Conservation (phyloP, 371 early-diverging fungal genomes). For the Rhizomucor pusillus region DNA sequence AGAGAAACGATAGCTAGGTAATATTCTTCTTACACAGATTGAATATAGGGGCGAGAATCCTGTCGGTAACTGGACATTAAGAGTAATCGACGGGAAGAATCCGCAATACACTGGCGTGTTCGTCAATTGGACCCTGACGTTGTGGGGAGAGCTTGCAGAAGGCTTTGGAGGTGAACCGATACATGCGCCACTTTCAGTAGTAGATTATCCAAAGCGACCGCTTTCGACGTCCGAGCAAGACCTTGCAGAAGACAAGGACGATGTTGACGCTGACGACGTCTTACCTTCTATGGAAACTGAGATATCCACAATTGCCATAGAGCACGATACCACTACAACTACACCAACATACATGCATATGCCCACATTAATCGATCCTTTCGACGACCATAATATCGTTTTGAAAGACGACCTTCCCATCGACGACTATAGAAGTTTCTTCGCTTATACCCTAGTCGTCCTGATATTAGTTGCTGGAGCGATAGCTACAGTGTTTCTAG, state of each 20-base stretch:
- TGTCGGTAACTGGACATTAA: conserved; percentile 63
- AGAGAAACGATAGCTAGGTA: not conserved
- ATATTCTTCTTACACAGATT: not conserved
- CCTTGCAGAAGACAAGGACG: not conserved
- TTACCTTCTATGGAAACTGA: not conserved
- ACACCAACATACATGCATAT: not conserved
- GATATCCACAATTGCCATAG: no score
- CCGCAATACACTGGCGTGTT: conserved; percentile 46
- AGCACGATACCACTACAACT: not conserved
- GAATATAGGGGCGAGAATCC: conserved; percentile 21
- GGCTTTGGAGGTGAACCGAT: conserved; percentile 11
- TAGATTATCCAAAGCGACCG: not conserved
- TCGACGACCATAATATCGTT: not conserved
- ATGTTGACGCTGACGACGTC: not conserved
- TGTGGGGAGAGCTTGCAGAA: conserved; percentile 62
- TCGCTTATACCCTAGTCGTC: conserved; percentile 12
- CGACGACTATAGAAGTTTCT: conserved; percentile 15
- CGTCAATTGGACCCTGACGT: conserved; percentile 61
- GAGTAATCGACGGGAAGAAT: conserved; percentile 53
- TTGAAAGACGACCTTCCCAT: not conserved
- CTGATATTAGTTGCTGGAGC: conserved; percentile 10
- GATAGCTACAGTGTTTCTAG: conserved; percentile 9
- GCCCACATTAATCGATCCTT: conserved; percentile 2
- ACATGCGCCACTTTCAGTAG: conserved; percentile 1
- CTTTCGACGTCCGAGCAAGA: not conserved